A percentile compares a stretch with the other conserved stretches of the same genome.
Conservation (phyloP, 140 eudicot species). For the Flaveria floridana region DNA sequence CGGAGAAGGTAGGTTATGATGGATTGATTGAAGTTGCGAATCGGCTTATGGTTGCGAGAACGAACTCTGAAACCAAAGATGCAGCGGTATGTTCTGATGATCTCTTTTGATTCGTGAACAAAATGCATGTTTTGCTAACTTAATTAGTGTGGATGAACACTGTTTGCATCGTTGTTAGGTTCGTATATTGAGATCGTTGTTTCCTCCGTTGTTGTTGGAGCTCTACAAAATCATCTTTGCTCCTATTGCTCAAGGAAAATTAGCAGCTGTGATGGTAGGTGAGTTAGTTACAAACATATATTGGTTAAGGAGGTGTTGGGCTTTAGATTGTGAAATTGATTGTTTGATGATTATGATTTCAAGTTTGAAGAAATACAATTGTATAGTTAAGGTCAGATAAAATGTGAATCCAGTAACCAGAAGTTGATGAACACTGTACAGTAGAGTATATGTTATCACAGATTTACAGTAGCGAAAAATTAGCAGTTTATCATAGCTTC, state of each 20-base stretch:
- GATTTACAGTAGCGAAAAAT: not conserved
- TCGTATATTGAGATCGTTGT: conserved; percentile 64
- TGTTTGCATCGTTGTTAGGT: conserved; percentile 43
- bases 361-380: not conserved
- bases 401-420: not conserved
- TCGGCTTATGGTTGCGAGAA: conserved; percentile 71
- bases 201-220: conserved; percentile 74
- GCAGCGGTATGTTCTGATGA: conserved; percentile 54
- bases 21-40: conserved; percentile 89
- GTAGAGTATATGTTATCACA: not conserved
- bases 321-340: not conserved
- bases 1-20: conserved; percentile 80
- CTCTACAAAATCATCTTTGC: conserved; percentile 69
- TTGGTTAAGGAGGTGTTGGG: not conserved
- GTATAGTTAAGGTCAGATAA: not conserved
- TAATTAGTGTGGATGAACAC: not conserved
- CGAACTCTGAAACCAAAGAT: conserved; percentile 61
- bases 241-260: conserved; percentile 70
- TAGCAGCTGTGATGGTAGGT: conserved; percentile 89
- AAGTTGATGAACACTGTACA: not conserved
- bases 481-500: not conserved
- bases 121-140: not conserved
- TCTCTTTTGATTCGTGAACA: not conserved
- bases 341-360: not conserved
- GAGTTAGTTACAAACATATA: conserved; percentile 29